A percentile compares a stretch with the other conserved stretches of the same genome.
Evolutionary conservation across 192 early-diverging fungal species (phyloP).

Genomic region (Entomortierella chlamydospora): DNA sequence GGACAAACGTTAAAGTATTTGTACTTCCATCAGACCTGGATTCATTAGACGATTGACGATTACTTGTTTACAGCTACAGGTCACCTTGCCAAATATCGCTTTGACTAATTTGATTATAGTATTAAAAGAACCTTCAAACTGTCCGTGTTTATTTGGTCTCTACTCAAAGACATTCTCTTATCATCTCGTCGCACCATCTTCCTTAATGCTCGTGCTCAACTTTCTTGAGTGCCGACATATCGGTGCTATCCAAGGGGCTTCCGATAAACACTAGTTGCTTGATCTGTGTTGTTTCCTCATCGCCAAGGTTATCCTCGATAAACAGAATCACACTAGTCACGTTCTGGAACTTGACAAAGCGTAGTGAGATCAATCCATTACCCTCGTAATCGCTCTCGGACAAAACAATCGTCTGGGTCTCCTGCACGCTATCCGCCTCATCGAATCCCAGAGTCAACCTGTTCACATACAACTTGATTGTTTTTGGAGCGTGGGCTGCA

Average conservation of each 20-base stretch:
- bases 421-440: conserved; percentile 79
- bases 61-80: conserved; percentile 85
- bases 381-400: conserved; percentile 74
- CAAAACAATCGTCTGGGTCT: conserved; percentile 83
- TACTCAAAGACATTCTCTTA: background rate
- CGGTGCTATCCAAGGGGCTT: conserved; percentile 40
- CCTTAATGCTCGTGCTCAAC: conserved; percentile 48
- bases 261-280: conserved; percentile 87
- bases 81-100: conserved; percentile 70
- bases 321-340: conserved; percentile 85
- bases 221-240: conserved; percentile 50
- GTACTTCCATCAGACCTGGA: conserved; percentile 68
- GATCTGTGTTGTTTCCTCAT: conserved; percentile 85
- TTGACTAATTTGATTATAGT: conserved; percentile 2
- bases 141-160: background rate
- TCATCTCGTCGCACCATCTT: no score
- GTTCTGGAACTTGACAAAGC: conserved; percentile 96
- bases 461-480: conserved; percentile 90
- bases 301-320: conserved; percentile 87
- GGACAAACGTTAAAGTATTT: conserved; percentile 88
- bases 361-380: conserved; percentile 76
- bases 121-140: background rate
- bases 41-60: conserved; percentile 73
- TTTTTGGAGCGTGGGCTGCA: conserved; percentile 87
- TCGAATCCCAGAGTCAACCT: conserved; percentile 87